phyloP scores from a whole-genome alignment of 73 alveolate species.

The Paramecium tetraurelia region DNA sequence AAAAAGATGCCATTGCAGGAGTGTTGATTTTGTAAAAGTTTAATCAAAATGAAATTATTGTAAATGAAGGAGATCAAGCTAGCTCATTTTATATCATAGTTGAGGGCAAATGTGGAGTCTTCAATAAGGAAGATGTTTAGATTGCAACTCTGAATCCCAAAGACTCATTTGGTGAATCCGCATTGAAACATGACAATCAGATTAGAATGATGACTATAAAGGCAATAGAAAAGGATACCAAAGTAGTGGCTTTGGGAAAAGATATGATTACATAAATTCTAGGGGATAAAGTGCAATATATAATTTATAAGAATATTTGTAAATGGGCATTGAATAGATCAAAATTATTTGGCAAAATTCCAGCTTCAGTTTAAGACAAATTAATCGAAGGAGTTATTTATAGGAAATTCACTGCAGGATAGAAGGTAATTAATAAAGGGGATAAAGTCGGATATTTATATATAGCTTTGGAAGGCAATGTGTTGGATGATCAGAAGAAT shows the following conservation, averaged over 20 bases:
- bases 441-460: slow-evolving; percentile 32
- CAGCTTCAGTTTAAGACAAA: slow-evolving; percentile 25
- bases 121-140: background rate
- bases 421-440: slow-evolving; percentile 56
- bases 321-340: slow-evolving; percentile 67
- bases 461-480: slow-evolving; percentile 59
- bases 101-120: slow-evolving; percentile 27
- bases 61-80: slow-evolving; percentile 41
- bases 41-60: background rate
- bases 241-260: slow-evolving; percentile 62
- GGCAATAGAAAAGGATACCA: slow-evolving; percentile 51
- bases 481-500: background rate
- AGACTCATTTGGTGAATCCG: slow-evolving; percentile 43
- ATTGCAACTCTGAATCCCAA: slow-evolving; percentile 18
- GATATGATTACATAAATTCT: slow-evolving; percentile 56
- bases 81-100: slow-evolving; percentile 30
- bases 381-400: slow-evolving; percentile 45
- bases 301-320: slow-evolving; percentile 61
- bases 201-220: slow-evolving; percentile 56
- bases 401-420: slow-evolving; percentile 53
- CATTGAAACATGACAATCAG: background rate
- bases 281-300: slow-evolving; percentile 60
- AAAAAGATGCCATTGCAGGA: slow-evolving; percentile 31
- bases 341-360: slow-evolving; percentile 1
- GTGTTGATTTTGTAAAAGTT: slow-evolving; percentile 1